Evolutionary conservation across 306 rosid species (phyloP).

Genomic region (Quercus parvula): DNA sequence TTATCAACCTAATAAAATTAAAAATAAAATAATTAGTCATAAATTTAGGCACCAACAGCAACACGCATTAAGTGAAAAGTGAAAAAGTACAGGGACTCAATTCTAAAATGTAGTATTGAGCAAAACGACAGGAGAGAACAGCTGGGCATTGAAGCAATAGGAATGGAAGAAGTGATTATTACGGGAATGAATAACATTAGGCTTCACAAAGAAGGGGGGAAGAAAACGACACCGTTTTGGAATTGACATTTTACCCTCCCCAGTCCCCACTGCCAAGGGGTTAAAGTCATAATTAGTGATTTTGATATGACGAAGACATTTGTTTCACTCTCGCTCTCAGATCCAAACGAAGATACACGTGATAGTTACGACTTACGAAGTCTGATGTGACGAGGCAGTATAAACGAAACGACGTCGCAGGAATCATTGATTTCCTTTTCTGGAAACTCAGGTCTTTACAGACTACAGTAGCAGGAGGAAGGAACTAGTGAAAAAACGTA

Average conservation of each 20-base stretch:
- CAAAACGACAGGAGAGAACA: constrained; percentile 35
- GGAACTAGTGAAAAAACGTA: neutral
- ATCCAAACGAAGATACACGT: no score
- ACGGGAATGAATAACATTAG: neutral
- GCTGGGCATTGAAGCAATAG: constrained; percentile 3
- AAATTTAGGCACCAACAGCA: neutral
- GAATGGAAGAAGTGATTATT: neutral
- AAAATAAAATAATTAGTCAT: neutral
- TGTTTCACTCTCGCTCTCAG: no score
- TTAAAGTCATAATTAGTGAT: no score
- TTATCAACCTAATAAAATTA: neutral
- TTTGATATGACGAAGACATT: no score
- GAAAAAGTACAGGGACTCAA: neutral
- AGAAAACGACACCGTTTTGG: neutral
- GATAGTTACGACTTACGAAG: no score
- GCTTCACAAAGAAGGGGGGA: neutral
- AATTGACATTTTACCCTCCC: neutral
- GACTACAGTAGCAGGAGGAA: neutral
- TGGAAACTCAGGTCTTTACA: neutral
- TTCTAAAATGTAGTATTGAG: constrained; percentile 2
- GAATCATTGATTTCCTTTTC: neutral
- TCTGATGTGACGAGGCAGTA: no score
- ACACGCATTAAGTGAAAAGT: neutral
- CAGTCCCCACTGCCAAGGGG: no score
- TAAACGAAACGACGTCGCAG: neutral